phyloP scores from a whole-genome alignment of 169 alveolate species.

The Amoebophrya sp. region DNA sequence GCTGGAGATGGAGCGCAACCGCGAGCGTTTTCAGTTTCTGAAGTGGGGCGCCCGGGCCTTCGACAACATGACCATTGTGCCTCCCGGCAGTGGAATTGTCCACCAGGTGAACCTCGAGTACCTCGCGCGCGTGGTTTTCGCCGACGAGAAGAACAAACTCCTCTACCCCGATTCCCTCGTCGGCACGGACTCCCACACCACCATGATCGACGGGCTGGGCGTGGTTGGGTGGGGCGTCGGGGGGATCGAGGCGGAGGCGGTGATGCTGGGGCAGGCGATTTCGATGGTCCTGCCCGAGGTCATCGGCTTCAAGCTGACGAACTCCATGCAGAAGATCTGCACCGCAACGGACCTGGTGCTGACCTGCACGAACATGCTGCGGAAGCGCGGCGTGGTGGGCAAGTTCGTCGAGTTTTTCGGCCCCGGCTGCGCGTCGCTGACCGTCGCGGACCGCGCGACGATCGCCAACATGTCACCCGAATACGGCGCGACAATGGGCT shows the following conservation, averaged over 20 bases:
- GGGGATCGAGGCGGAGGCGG: conserved; percentile 96
- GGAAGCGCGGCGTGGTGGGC: conserved; percentile 89
- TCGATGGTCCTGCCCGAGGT: conserved; percentile 94
- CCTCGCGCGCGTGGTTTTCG: conserved; percentile 62
- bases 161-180: conserved; percentile 88
- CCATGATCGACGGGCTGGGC: conserved; percentile 95
- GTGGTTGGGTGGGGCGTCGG: conserved; percentile 94
- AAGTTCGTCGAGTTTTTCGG: conserved; percentile 91
- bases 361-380: conserved; percentile 50
- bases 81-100: conserved; percentile 95
- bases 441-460: conserved; percentile 88
- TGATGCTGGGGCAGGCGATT: conserved; percentile 88
- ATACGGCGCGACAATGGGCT: conserved; percentile 94
- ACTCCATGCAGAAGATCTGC: conserved; percentile 59
- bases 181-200: conserved; percentile 96
- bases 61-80: conserved; percentile 80
- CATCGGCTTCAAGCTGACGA: conserved; percentile 82
- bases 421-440: conserved; percentile 65
- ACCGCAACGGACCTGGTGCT: conserved; percentile 86
- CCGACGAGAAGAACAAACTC: conserved; percentile 31
- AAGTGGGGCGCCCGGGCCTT: conserved; percentile 94
- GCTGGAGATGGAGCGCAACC: conserved; percentile 73
- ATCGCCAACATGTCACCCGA: conserved; percentile 94
- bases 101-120: conserved; percentile 80
- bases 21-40: conserved; percentile 84